Evolutionary conservation across 2,329 filamentous ascomycete species (phyloP), one percentile per base, ranked within the genome.

Genomic region (Phaeosphaeria sp.): DNA sequence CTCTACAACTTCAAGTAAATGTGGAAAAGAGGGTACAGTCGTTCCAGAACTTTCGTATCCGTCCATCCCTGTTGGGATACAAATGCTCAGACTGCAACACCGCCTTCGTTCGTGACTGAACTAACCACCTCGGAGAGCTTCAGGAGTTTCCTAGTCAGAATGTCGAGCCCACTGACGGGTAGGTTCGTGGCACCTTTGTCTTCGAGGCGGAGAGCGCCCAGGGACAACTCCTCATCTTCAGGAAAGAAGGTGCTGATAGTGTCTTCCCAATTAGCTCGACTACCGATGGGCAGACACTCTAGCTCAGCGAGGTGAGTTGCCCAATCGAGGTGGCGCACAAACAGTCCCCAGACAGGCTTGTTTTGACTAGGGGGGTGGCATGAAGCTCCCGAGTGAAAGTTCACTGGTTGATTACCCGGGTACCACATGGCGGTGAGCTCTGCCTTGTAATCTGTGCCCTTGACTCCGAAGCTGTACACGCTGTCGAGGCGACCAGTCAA

Each of bases 321-420:
- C 73, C 73, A 76, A 17, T 74, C 68, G 2, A 36, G 55, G 42
- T 75, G 73, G 41, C 71, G 72, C 17, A 76, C 58, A 27, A 57
- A 55, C 18, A 75, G 56, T 17, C 72, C 72, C 73, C 73, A 76
- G 47, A 68, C 70, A n/a, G 71, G 68, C 1, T 48, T 20, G 1
- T 47, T 48, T 17, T 63, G 47, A 2, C 25, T 27, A 27, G 25
- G 25, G 25, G 25, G 25, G 9, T 9, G 25, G 9, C 25, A 5
- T 9, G 9, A 27, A 9, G 4, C 9, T 5, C 25, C 25, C 9
- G 25, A 27, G 5, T 27, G 25, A 27, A 27, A 5, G 5, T 27
- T 27, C 9, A 4, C 25, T 27, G 25, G 9, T 9, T 27, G 25
- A 27, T 5, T 4, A 27, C 33, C 13, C 0, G 68, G 67, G 27